Conservation (phyloP, 306 rosid species). For the Fragaria ananassa region DNA sequence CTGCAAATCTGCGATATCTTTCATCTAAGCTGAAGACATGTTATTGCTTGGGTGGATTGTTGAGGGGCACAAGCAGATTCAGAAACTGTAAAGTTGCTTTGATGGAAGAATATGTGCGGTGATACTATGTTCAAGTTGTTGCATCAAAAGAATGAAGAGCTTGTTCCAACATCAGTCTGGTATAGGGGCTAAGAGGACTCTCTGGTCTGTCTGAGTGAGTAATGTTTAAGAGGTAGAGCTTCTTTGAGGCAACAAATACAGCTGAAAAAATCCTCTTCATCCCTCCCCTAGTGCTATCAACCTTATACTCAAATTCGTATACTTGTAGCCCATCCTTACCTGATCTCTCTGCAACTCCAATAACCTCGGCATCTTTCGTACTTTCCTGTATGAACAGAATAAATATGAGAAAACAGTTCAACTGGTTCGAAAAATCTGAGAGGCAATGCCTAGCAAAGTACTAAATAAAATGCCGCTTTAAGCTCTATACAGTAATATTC, state of each 20-base stretch:
- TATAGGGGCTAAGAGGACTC: constrained; percentile 58
- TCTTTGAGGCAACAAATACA: constrained; percentile 84
- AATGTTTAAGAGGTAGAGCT: constrained; percentile 79
- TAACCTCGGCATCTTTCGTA: constrained; percentile 71
- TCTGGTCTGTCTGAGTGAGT: constrained; percentile 80
- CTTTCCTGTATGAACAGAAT: constrained; percentile 56
- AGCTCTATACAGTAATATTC: constrained; percentile 6
- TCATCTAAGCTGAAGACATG: constrained; percentile 8
- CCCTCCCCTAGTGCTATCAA: constrained; percentile 90
- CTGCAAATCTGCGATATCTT: neutral
- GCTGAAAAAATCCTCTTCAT: constrained; percentile 79
- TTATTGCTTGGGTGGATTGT: constrained; percentile 7
- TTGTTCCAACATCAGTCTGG: constrained; percentile 40
- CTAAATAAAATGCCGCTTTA: neutral
- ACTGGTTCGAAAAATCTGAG: neutral
- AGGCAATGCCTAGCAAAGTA: neutral
- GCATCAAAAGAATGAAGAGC: constrained; percentile 54
- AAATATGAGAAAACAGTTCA: neutral
- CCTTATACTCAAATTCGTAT: constrained; percentile 72
- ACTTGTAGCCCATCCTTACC: constrained; percentile 61
- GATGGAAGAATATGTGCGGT: neutral
- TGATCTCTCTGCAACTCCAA: constrained; percentile 60
- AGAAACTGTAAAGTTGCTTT: constrained; percentile 7
- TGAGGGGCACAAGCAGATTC: constrained; percentile 9
- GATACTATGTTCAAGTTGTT: constrained; percentile 27